phyloP scores from a whole-genome alignment of 2,329 filamentous ascomycete genomes.

The Ambrosiella xylebori region DNA sequence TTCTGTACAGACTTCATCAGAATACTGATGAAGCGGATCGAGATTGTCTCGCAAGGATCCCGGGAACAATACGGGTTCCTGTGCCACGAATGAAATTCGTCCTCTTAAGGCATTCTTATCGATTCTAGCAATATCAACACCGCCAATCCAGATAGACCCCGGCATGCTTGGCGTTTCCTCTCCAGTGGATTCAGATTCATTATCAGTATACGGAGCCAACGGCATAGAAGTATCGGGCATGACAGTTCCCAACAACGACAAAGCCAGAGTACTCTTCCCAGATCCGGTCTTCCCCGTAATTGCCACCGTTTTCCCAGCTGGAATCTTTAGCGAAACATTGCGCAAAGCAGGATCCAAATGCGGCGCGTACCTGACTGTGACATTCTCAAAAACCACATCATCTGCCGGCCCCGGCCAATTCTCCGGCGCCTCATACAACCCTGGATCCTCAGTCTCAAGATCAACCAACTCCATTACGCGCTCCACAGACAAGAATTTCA shows the following conservation, averaged over 20 bases:
- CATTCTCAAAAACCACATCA: constrained; percentile 57
- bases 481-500: constrained; percentile 84
- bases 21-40: constrained; percentile 45
- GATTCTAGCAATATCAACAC: constrained; percentile 32
- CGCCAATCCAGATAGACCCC: constrained; percentile 37
- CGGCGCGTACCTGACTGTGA: constrained; percentile 64
- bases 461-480: constrained; percentile 67
- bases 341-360: constrained; percentile 56
- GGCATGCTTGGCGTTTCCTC: constrained; percentile 13
- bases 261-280: constrained; percentile 63
- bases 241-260: constrained; percentile 40
- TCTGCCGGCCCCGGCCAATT: constrained; percentile 60
- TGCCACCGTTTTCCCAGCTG: constrained; percentile 41
- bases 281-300: constrained; percentile 73
- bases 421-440: constrained; percentile 50
- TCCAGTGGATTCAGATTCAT: not conserved
- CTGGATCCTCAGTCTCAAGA: constrained; percentile 56
- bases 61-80: constrained; percentile 45
- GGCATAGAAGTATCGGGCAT: constrained; percentile 22
- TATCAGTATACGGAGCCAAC: constrained; percentile 1
- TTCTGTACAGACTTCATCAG: constrained; percentile 31
- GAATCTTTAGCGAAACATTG: constrained; percentile 54
- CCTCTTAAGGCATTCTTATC: constrained; percentile 38
- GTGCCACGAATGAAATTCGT: constrained; percentile 45
- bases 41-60: constrained; percentile 46